Conservation (phyloP, 2,329 filamentous ascomycete species). For the Calonectria honghensis region DNA sequence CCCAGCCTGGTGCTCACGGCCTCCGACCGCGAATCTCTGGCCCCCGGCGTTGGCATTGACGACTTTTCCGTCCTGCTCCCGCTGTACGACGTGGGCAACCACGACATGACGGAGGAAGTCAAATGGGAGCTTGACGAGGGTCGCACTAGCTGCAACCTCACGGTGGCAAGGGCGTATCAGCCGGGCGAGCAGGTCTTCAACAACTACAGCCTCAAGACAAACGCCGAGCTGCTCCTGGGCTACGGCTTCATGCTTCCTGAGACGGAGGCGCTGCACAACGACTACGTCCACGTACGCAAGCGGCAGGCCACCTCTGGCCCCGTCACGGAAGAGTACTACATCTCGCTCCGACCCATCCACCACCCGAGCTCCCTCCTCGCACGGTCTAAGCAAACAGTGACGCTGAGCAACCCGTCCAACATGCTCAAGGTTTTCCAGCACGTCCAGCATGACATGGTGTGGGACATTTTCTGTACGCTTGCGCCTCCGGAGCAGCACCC, state of each 20-base stretch:
- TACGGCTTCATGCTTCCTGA: slow-evolving; percentile 77
- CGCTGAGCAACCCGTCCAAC: slow-evolving; percentile 52
- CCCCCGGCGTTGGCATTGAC: slow-evolving; percentile 63
- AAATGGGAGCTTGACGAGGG: slow-evolving; percentile 73
- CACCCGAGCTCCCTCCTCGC: slow-evolving; percentile 70
- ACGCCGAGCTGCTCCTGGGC: slow-evolving; percentile 80
- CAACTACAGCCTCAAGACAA: slow-evolving; percentile 85
- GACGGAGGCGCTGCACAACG: slow-evolving; percentile 71
- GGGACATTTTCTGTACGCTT: slow-evolving; percentile 67
- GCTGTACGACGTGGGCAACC: slow-evolving; percentile 83
- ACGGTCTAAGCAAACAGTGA: slow-evolving; percentile 61
- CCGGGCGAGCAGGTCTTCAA: slow-evolving; percentile 78
- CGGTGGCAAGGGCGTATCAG: slow-evolving; percentile 64
- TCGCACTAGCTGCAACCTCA: slow-evolving; percentile 63
- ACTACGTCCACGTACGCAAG: slow-evolving; percentile 75
- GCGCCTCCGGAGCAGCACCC: slow-evolving; percentile 58
- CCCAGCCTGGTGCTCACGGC: slow-evolving; percentile 73
- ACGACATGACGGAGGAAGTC: slow-evolving; percentile 76
- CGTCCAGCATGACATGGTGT: slow-evolving; percentile 72
- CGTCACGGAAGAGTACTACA: slow-evolving; percentile 67
- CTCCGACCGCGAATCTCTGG: slow-evolving; percentile 52
- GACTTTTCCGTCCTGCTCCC: slow-evolving; percentile 82
- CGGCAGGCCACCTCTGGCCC: slow-evolving; percentile 53
- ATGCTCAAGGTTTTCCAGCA: slow-evolving; percentile 67
- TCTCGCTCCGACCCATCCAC: slow-evolving; percentile 70